phyloP scores from a whole-genome alignment of 208 protist genomes.

The Vickermania ingenoplastis region DNA sequence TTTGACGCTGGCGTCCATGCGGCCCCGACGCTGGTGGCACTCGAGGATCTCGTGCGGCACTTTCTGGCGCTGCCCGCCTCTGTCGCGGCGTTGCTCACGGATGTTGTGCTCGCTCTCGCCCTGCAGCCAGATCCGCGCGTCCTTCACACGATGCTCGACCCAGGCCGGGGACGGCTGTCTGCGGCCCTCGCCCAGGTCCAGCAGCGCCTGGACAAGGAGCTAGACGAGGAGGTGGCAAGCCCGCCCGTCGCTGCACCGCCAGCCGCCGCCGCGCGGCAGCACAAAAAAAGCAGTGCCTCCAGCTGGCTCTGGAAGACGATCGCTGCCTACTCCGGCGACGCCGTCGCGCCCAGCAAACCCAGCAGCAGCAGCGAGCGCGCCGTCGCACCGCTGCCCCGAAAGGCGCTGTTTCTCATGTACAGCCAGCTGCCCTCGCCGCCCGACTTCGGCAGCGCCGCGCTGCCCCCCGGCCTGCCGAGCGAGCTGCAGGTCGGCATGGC shows the following conservation, averaged over 20 bases:
- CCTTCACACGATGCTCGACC: slow-evolving; percentile 57
- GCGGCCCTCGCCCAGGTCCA: slow-evolving; percentile 26
- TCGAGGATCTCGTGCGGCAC: slow-evolving; percentile 35
- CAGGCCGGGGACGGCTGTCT: slow-evolving; percentile 30
- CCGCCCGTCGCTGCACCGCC: slow-evolving; percentile 15
- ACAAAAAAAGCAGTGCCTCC: background rate
- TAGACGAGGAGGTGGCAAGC: slow-evolving; percentile 21
- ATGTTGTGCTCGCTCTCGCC: slow-evolving; percentile 34
- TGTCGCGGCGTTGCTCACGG: slow-evolving; percentile 32
- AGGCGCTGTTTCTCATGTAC: background rate
- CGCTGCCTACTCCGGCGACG: background rate
- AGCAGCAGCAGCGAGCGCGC: background rate
- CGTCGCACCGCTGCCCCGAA: background rate
- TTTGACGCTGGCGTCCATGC: slow-evolving; percentile 32
- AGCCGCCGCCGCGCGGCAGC: slow-evolving; percentile 13
- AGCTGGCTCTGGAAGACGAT: background rate
- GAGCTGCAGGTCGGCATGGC: slow-evolving; percentile 21
- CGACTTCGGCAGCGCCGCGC: slow-evolving; percentile 5
- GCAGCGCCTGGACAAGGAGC: slow-evolving; percentile 14
- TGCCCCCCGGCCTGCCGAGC: slow-evolving; percentile 8
- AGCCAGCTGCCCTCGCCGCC: background rate
- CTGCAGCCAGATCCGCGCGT: slow-evolving; percentile 58
- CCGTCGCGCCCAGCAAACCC: background rate
- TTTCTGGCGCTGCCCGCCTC: slow-evolving; percentile 25
- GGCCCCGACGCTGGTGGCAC: slow-evolving; percentile 18